Evolutionary conservation across 1,284 basidiomycete genomes (phyloP), one percentile per base, ranked within the genome.

Genomic region (Austroboletus rostrupii): DNA sequence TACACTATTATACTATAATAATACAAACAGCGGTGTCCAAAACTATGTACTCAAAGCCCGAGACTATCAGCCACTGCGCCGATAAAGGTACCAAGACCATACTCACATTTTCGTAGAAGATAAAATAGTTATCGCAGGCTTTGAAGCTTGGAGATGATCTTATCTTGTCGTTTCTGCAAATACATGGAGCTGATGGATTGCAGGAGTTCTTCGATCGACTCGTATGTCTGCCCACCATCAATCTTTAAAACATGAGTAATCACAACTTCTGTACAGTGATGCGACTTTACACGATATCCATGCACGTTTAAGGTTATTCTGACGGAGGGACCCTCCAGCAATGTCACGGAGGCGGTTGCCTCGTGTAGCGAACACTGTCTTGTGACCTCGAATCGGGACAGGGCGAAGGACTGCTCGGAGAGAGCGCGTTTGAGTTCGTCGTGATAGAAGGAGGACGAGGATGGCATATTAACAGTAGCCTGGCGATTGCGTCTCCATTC

Each of bases 121-220:
- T 16, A 32, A 7, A 5, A 19, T 19, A 17, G 17, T 57, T 59
- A 68, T 43, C 72, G 67, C 40, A 83, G 59, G 46, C 65, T 66
- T 55, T 76, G 70, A 39, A 87, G 64, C 51, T 74, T 81, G 38
- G 70, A 57, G 20, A 81, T 64, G 43, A 84, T 67, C 12, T 62
- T 54, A 23, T 77, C 76, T 52, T 78, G 73, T 52, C 71, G 70
- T 53, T 69, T 76, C 50, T 67, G 64, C 40, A 64, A 64, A 57
- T 82, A 87, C 53, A 73, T 60, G 11, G 72, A 68, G 61, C 84
- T 87, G 48, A 72, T 60, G 7, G 73, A 69, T 46, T 72, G 70
- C 28, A 87, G 69, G 20, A 86, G 70, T 31, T 69, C 71, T 45
- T 86, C 85, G 21, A 86, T 59, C 17, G 73, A 77, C 62, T 87